Conservation (phyloP, 2,329 filamentous ascomycete species). For the Metarhizium anisopliae region DNA sequence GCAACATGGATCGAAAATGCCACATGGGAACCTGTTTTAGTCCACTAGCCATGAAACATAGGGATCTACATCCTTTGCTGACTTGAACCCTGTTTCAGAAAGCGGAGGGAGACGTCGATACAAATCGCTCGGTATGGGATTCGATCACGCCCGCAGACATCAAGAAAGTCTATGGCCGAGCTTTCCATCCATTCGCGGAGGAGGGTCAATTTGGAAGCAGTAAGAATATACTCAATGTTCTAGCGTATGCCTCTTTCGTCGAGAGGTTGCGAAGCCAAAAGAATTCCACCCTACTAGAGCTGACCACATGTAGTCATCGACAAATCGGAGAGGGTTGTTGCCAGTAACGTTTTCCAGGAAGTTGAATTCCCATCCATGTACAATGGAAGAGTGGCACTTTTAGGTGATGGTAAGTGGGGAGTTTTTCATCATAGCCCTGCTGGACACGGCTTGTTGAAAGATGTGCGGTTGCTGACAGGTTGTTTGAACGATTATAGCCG, state of each 20-base stretch:
- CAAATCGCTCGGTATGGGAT: constrained; percentile 11
- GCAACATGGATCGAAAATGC: no score
- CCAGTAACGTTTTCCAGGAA: constrained; percentile 13
- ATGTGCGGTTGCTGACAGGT: neutral
- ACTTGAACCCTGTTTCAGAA: no score
- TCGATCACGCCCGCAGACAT: constrained; percentile 8
- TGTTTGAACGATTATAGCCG: constrained; percentile 6
- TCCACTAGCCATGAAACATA: no score
- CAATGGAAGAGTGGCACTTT: constrained; percentile 10
- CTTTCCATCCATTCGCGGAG: constrained; percentile 13
- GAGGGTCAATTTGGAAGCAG: constrained; percentile 7
- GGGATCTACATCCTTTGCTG: no score
- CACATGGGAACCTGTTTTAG: no score
- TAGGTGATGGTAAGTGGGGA: constrained; percentile 11
- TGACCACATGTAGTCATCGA: constrained; percentile 7
- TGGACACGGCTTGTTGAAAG: neutral
- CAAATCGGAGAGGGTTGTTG: constrained; percentile 11
- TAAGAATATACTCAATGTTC: neutral
- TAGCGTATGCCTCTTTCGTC: neutral
- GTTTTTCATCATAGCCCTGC: neutral
- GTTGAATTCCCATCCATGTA: constrained; percentile 12
- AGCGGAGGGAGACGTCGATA: constrained; percentile 5
- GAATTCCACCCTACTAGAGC: neutral
- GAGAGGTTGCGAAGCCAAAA: neutral
- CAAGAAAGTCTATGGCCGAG: constrained; percentile 9